A percentile compares a stretch with the other conserved stretches of the same genome.
These are phyloP conservation scores for Penicillium sp. DNA, from an alignment of 2,329 filamentous ascomycete species.

Conservation along the genomic window DNA sequence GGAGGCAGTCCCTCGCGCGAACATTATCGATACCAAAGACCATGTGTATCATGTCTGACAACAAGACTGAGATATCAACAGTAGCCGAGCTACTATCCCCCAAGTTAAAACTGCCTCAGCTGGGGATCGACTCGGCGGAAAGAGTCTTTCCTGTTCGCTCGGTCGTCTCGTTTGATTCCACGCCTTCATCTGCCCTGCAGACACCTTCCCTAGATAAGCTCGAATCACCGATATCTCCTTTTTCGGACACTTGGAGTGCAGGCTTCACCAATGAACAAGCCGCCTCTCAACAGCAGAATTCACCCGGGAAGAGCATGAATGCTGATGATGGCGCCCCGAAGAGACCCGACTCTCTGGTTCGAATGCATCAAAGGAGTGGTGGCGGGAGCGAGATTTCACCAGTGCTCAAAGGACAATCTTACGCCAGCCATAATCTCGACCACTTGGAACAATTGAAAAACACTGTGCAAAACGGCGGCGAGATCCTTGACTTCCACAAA, in stretches of 20 bases:
- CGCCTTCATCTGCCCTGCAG: conserved; percentile 22
- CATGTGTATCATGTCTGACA: conserved; percentile 22
- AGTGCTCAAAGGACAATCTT: not conserved
- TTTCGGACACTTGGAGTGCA: conserved; percentile 12
- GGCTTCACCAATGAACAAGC: not conserved
- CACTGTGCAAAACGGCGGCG: conserved; percentile 2
- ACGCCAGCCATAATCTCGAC: not conserved
- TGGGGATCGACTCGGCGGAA: conserved; percentile 46
- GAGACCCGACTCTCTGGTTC: conserved; percentile 4
- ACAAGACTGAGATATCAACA: conserved; percentile 16
- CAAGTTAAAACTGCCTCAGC: conserved; percentile 24
- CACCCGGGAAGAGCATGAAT: not conserved
- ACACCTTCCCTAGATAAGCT: conserved; percentile 26
- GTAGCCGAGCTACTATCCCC: conserved; percentile 15
- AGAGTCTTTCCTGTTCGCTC: conserved; percentile 79
- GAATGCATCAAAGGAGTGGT: conserved; percentile 6
- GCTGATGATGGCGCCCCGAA: not conserved
- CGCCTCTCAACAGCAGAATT: not conserved
- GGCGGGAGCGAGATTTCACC: not conserved
- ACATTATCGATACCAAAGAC: conserved; percentile 19
- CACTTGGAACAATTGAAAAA: not conserved
- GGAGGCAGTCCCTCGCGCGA: conserved; percentile 7
- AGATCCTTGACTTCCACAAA: conserved; percentile 7
- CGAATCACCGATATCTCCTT: conserved; percentile 20
- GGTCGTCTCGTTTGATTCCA: conserved; percentile 67